phyloP scores from a whole-genome alignment of 768 basidiomycete genomes.

The Kwoniella shandongensis region DNA sequence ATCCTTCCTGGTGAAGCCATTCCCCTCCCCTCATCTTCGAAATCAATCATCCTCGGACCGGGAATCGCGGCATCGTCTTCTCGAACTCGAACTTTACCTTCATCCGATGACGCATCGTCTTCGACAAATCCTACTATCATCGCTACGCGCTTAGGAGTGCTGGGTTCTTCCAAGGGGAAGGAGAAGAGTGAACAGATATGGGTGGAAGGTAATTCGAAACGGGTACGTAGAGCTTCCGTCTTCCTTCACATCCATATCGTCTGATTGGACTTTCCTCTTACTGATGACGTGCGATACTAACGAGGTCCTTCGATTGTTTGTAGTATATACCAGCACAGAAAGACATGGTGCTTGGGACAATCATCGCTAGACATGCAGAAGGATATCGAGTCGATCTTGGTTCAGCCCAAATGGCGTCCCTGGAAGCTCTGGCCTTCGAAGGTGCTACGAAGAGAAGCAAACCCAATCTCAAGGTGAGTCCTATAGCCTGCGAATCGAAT shows the following conservation, averaged over 20 bases:
- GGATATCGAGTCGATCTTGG: conserved; percentile 94
- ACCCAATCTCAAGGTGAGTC: conserved; percentile 80
- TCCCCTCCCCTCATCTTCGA: conserved; percentile 57
- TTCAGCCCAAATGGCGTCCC: conserved; percentile 73
- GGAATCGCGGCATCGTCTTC: conserved; percentile 63
- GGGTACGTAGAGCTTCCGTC: conserved; percentile 61
- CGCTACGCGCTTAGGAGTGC: conserved; percentile 38
- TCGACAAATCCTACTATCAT: conserved; percentile 53
- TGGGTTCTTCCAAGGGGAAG: conserved; percentile 48
- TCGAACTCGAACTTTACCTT: conserved; percentile 17
- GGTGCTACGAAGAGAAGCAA: conserved; percentile 91
- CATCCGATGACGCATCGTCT: conserved; percentile 27
- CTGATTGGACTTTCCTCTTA: not conserved
- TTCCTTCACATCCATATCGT: conserved; percentile 8
- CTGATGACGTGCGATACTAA: not conserved
- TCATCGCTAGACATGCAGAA: conserved; percentile 77
- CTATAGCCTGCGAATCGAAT: no score
- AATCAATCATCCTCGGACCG: conserved; percentile 72
- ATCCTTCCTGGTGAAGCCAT: conserved; percentile 81
- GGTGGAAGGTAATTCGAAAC: conserved; percentile 80
- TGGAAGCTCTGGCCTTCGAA: conserved; percentile 92
- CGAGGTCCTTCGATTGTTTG: not conserved
- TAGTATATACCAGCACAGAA: conserved; percentile 89
- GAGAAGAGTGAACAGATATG: conserved; percentile 71
- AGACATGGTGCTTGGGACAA: conserved; percentile 82